phyloP scores from a whole-genome alignment of 2,329 filamentous ascomycete genomes.

The Chrysoporthe cubensis region DNA sequence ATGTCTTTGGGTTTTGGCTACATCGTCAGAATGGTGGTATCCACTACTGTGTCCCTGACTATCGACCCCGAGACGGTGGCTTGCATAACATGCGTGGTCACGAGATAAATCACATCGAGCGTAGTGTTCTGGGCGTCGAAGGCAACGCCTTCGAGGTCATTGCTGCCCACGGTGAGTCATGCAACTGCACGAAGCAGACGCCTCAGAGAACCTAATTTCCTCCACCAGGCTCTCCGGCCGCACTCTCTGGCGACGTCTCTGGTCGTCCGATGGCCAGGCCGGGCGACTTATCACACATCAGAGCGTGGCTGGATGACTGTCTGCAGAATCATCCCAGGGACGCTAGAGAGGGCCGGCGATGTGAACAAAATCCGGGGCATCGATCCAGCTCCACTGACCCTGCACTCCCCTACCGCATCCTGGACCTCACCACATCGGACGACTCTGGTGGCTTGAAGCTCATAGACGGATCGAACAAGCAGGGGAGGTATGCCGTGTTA shows the following conservation, averaged over 20 bases:
- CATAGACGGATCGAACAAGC: neutral
- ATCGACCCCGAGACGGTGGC: neutral
- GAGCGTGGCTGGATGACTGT: slow-evolving; percentile 3
- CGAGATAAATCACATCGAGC: neutral
- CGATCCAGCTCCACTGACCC: too few relatives aligned
- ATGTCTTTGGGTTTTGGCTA: slow-evolving; percentile 7
- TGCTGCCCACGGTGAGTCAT: neutral
- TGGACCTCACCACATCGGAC: neutral
- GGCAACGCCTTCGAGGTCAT: slow-evolving; percentile 2
- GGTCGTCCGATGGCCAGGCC: slow-evolving; percentile 1
- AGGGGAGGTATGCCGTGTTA: slow-evolving; percentile 3
- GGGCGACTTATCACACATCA: slow-evolving; percentile 8
- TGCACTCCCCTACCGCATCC: neutral
- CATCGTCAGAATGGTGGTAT: neutral
- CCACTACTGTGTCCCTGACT: neutral
- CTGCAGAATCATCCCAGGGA: slow-evolving; percentile 4
- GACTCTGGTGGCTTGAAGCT: neutral
- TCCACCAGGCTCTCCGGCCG: slow-evolving; percentile 1
- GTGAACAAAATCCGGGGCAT: neutral
- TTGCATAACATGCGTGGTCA: neutral
- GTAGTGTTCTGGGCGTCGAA: neutral
- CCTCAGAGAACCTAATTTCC: neutral
- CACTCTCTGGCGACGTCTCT: neutral
- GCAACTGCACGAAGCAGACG: neutral
- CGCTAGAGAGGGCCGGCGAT: neutral